phyloP scores from a whole-genome alignment of 2,329 filamentous ascomycete genomes.

The Trichoderma sp. region DNA sequence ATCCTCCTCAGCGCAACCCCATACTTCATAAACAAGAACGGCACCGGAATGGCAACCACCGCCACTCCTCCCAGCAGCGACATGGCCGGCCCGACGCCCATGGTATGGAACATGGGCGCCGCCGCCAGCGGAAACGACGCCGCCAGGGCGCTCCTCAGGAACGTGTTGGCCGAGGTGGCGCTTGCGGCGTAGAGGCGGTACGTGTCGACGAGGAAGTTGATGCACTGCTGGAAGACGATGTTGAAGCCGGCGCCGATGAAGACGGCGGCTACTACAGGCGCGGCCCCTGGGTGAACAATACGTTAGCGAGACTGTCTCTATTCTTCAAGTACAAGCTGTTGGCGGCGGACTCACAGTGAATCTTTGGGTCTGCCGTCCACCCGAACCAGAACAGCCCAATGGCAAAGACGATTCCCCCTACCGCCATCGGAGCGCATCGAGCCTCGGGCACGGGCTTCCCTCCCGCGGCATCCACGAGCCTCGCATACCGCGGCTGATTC shows the following conservation, averaged over 20 bases:
- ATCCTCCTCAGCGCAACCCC: neutral
- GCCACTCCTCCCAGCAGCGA: constrained; percentile 46
- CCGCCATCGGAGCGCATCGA: constrained; percentile 62
- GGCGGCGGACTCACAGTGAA: constrained; percentile 22
- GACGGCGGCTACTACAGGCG: constrained; percentile 33
- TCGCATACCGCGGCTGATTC: constrained; percentile 63
- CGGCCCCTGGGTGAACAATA: neutral
- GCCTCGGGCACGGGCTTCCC: constrained; percentile 57
- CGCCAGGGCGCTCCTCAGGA: constrained; percentile 58
- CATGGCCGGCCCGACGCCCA: constrained; percentile 41
- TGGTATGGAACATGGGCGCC: neutral
- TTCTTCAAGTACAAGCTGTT: too few relatives aligned
- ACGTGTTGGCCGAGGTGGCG: constrained; percentile 65
- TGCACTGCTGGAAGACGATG: constrained; percentile 53
- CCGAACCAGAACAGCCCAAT: constrained; percentile 64
- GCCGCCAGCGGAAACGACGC: constrained; percentile 63
- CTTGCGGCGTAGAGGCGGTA: constrained; percentile 61
- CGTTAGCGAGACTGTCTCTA: neutral
- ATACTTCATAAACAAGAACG: constrained; percentile 24
- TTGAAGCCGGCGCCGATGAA: constrained; percentile 41
- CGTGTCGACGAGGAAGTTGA: constrained; percentile 57
- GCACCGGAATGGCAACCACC: constrained; percentile 8
- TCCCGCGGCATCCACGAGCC: constrained; percentile 41
- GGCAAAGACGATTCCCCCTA: constrained; percentile 55
- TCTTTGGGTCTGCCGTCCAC: constrained; percentile 52